Base-by-base conservation (phyloP, 2,329 filamentous ascomycete genomes). In the Neodidymelliopsis sp. region DNA sequence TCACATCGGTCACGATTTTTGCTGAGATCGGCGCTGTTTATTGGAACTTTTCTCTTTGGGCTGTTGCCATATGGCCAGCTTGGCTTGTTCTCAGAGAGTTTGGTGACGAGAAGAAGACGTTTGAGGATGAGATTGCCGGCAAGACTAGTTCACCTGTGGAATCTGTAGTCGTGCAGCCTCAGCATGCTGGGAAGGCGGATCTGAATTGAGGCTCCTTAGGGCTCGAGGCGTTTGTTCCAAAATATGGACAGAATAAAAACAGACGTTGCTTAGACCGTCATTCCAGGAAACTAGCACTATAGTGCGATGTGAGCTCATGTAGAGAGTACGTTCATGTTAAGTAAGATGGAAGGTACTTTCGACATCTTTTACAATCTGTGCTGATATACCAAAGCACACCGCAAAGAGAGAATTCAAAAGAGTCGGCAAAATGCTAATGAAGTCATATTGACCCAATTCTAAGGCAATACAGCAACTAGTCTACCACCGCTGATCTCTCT, bases 41-140 rank as follows among this genome's bases (percentile, higher is more conserved):
- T 63, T 74, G 89, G 60, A 90, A 90, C 61, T 89, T 90, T 64
- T 81, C 74, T 0, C 74, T 90, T 0, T 90, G 86, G 86, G 86
- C 75, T 0, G 56, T 87, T 0, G 79, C 86, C 0, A 73, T 90
- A 9, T 56, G 79, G 2, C 88, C 87, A 0, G 86, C 84, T 0
- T 91, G 87, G 87, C 58, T 87, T 12, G 83, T 90, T 0, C 59
- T 90, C 7, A 79, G 77, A 28, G 71, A 84, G 6, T 79, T 86
- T 59, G 84, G 84, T 8, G 40, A 36, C 10, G 49, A 53, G 12
- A 41, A 43, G 35, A 50, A 50, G 15, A 50, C 40, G 2, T 50
- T 50, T 9, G 47, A 50, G 24, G 47, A 50, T 15, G 40, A 36
- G 20, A 44, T 44, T 12, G 24, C 29, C 22, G 18, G 29, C 4